phyloP scores from a whole-genome alignment of 805 yeast species.

The Jamesozyma gamospora region DNA sequence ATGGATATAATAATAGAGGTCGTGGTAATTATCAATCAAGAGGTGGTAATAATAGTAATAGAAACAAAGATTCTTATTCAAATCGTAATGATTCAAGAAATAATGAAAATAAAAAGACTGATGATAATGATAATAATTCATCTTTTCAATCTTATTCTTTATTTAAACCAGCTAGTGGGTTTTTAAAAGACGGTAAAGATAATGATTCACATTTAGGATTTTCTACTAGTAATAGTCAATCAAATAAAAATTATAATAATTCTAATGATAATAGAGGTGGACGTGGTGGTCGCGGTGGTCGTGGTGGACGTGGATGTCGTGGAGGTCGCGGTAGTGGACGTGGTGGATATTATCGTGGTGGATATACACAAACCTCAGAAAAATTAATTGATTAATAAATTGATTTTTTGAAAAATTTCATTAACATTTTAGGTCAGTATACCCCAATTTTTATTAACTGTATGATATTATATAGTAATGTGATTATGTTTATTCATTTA shows the following conservation, averaged over 20 bases:
- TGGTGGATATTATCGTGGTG: neutral
- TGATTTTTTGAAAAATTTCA: too few relatives aligned
- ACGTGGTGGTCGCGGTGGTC: slow-evolving; percentile 12
- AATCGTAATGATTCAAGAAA: neutral
- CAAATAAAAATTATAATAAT: slow-evolving; percentile 5
- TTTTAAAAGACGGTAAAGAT: slow-evolving; percentile 10
- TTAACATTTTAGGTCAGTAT: too few relatives aligned
- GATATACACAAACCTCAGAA: neutral
- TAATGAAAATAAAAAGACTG: neutral
- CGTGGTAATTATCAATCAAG: slow-evolving; percentile 5
- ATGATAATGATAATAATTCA: neutral
- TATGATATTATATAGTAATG: too few relatives aligned
- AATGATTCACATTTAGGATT: neutral
- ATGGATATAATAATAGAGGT: slow-evolving; percentile 3
- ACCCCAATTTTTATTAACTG: too few relatives aligned
- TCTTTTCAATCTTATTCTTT: slow-evolving; percentile 10
- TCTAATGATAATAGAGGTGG: slow-evolving; percentile 10
- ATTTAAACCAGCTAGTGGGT: slow-evolving; percentile 29
- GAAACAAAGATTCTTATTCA: slow-evolving; percentile 3
- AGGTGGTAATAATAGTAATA: slow-evolving; percentile 7
- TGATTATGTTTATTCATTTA: too few relatives aligned
- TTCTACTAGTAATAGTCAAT: neutral
- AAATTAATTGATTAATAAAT: too few relatives aligned
- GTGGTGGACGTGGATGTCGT: slow-evolving; percentile 10
- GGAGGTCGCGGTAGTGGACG: slow-evolving; percentile 4